Conservation (phyloP, 306 rosid genomes). For the Oemleria cerasiformis region DNA sequence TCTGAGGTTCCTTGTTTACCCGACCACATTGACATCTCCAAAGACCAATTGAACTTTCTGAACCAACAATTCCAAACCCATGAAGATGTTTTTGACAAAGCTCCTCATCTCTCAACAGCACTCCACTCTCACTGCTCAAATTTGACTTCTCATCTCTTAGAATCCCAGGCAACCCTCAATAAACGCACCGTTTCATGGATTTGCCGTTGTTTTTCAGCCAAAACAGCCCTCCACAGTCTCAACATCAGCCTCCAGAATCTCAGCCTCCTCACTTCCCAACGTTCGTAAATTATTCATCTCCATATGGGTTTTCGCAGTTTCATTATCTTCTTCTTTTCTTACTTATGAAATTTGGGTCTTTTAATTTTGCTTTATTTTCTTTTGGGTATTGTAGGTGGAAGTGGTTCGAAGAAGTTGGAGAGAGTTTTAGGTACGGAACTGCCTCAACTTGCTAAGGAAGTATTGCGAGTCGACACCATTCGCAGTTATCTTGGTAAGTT, state of each 20-base stretch:
- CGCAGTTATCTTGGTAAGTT: conserved; percentile 61
- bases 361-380: background rate
- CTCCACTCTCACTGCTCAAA: conserved; percentile 39
- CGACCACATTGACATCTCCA: conserved; percentile 34
- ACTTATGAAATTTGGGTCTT: background rate
- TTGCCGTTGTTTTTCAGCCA: conserved; percentile 43
- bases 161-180: conserved; percentile 23
- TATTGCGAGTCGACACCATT: conserved; percentile 42
- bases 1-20: conserved; percentile 26
- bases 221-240: conserved; percentile 37
- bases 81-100: conserved; percentile 31
- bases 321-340: background rate
- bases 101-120: conserved; percentile 33
- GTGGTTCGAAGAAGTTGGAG: conserved; percentile 48
- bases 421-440: conserved; percentile 42
- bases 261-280: conserved; percentile 47
- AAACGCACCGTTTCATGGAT: conserved; percentile 58
- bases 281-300: conserved; percentile 30
- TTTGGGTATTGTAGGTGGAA: conserved; percentile 30
- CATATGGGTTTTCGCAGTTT: conserved; percentile 3
- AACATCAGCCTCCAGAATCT: conserved; percentile 40
- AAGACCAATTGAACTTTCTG: conserved; percentile 44
- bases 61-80: conserved; percentile 43
- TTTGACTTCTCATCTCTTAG: conserved; percentile 33
- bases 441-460: conserved; percentile 50